Evolutionary conservation across 116 monocot species (phyloP).

Genomic region (Thalassia testudinum): DNA sequence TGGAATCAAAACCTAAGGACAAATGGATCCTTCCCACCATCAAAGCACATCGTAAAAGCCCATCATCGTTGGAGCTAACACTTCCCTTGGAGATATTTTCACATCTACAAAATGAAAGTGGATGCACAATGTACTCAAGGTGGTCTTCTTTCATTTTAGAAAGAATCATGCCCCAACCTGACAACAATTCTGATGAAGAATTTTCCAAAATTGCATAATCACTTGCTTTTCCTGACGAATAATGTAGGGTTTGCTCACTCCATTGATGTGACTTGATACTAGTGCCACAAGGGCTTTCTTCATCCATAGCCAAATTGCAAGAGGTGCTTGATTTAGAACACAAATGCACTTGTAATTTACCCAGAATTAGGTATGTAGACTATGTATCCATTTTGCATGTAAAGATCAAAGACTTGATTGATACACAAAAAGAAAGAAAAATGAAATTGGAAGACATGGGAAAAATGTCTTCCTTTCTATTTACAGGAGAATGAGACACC

Average conservation of each 20-base stretch:
- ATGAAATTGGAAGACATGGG: not conserved
- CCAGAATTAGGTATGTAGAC: slow-evolving; percentile 27
- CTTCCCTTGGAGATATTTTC: slow-evolving; percentile 14
- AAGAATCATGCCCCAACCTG: slow-evolving; percentile 28
- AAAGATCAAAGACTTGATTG: slow-evolving; percentile 22
- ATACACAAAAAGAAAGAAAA: slow-evolving; percentile 24
- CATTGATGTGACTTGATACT: slow-evolving; percentile 19
- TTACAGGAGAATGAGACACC: slow-evolving; percentile 10
- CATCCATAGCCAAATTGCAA: not conserved
- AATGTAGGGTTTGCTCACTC: slow-evolving; percentile 28
- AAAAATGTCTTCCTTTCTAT: not conserved
- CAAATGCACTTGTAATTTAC: slow-evolving; percentile 23
- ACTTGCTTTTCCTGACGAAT: too few species aligned
- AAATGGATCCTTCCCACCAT: slow-evolving; percentile 44
- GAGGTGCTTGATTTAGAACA: slow-evolving; percentile 10
- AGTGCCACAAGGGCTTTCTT: not conserved
- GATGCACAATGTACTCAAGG: slow-evolving; percentile 8
- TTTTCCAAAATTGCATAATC: slow-evolving; percentile 12
- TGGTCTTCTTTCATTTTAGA: slow-evolving; percentile 16
- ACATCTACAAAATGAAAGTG: slow-evolving; percentile 48
- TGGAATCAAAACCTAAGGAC: slow-evolving; percentile 32
- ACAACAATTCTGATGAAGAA: slow-evolving; percentile 20
- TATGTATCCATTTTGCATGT: slow-evolving; percentile 5
- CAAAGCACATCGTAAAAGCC: slow-evolving; percentile 26
- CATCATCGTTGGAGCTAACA: slow-evolving; percentile 6